A percentile compares a stretch with the other conserved stretches of the same genome.
phyloP scores from a whole-genome alignment of 169 alveolate species.

The Plasmodium falciparum region DNA sequence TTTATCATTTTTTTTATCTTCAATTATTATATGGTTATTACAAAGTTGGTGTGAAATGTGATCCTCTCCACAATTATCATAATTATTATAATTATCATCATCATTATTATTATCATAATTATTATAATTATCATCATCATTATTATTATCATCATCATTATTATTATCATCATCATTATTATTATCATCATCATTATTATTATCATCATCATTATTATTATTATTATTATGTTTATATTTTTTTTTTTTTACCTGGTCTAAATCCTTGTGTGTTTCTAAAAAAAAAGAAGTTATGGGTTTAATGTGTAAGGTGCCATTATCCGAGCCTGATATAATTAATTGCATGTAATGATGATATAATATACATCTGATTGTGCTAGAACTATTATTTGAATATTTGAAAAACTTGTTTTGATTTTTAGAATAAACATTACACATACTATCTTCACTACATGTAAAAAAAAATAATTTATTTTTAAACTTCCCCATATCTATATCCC shows the following conservation, averaged over 20 bases:
- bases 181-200: background rate
- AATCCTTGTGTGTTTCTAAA: background rate
- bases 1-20: background rate
- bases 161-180: background rate
- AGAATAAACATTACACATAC: constrained; percentile 39
- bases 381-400: constrained; percentile 21
- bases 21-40: background rate
- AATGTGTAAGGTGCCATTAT: constrained; percentile 39
- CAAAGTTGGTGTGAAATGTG: too few species aligned
- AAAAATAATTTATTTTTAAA: constrained; percentile 23
- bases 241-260: background rate
- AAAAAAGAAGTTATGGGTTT: background rate
- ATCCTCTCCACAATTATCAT: background rate
- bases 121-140: background rate
- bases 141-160: background rate
- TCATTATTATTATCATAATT: background rate
- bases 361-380: constrained; percentile 44
- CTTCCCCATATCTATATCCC: constrained; percentile 65
- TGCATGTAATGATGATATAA: constrained; percentile 17
- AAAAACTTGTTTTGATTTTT: constrained; percentile 9
- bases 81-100: background rate
- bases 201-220: background rate
- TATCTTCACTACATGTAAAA: constrained; percentile 74
- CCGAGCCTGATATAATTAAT: constrained; percentile 22
- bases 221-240: background rate